Base-by-base conservation (phyloP, 1,284 basidiomycete species). In the Leccinum discolor region DNA sequence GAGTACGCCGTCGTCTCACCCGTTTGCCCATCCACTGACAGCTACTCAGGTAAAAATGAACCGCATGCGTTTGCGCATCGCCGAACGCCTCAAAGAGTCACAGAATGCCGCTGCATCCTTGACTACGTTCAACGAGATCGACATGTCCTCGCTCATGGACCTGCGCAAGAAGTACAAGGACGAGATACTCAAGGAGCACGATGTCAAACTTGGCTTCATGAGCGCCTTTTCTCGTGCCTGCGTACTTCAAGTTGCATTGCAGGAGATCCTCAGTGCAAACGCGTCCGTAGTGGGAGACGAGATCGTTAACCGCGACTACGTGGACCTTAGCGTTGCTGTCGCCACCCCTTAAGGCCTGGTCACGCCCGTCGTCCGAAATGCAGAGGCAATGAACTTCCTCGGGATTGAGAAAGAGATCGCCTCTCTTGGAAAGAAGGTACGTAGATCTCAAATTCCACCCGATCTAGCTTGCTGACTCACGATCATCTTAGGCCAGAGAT, bases 111-210 rank as follows among this genome's bases (percentile, higher is more conserved):
- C 97, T 10, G 97, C 97, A 59, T 96, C 95, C 66, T 82, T 99
- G 70, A 99, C 98, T 62, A 99, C 97, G 57, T 99, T 99, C 87
- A 99, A 99, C 83, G 97, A 99, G 83, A 95, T 99, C 77, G 97
- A 99, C 84, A 99, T 99, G 97, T 96, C 94, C 58, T 91, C 91
- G 59, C 82, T 99, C 68, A 94, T 99, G 85, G 91, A 93, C 63
- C 91, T 99, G 90, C 92, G 98, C 73, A 90, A 91, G 77, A 90
- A 93, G 76, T 97, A 97, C 89, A 99, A 99, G 86, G 96, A 99
- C 72, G 84, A 88, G 64, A 84, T 99, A 61, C 84, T 96, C 65
- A 98, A 99, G 82, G 88, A 92, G 77, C 92, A 96, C 73, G 96
- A 95, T 60, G 91, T 99, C 80, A 99, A 99, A 82, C 88, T 99